phyloP scores from a whole-genome alignment of 139 green algal genomes.

The Choricystis sp. region DNA sequence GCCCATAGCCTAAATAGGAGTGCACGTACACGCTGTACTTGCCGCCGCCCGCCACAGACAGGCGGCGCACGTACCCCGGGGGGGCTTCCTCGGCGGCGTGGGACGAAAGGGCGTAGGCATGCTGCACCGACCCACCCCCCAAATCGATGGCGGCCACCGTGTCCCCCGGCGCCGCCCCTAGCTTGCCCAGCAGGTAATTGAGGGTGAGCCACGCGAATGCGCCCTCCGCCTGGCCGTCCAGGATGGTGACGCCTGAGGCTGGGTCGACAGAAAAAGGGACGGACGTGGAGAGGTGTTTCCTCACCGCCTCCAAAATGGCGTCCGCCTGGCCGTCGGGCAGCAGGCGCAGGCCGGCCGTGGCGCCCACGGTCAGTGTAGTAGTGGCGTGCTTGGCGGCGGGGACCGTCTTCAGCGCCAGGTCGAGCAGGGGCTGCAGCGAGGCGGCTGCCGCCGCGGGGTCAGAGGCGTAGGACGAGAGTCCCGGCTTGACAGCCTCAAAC shows the following conservation, averaged over 20 bases:
- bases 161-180: slow-evolving; percentile 34
- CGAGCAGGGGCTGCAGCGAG: slow-evolving; percentile 66
- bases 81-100: slow-evolving; percentile 34
- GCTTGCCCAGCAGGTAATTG: slow-evolving; percentile 88
- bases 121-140: slow-evolving; percentile 50
- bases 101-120: slow-evolving; percentile 63
- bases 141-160: slow-evolving; percentile 87
- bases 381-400: slow-evolving; percentile 33
- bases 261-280: slow-evolving; percentile 48
- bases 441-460: slow-evolving; percentile 54
- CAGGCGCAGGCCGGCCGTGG: slow-evolving; percentile 86
- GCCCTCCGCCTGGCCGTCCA: slow-evolving; percentile 70
- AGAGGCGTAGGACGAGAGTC: slow-evolving; percentile 64
- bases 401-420: slow-evolving; percentile 62
- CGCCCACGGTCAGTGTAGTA: slow-evolving; percentile 69
- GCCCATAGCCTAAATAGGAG: slow-evolving; percentile 88
- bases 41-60: slow-evolving; percentile 40
- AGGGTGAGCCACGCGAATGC: slow-evolving; percentile 95
- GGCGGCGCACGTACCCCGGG: slow-evolving; percentile 39
- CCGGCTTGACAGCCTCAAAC: slow-evolving; percentile 87
- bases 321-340: slow-evolving; percentile 71
- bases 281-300: slow-evolving; percentile 17
- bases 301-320: slow-evolving; percentile 67
- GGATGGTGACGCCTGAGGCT: slow-evolving; percentile 31
- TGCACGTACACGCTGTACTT: slow-evolving; percentile 89